Evolutionary conservation across 768 basidiomycete species (phyloP), one percentile per base, ranked within the genome.

Genomic region (Butyriboletus loyo): DNA sequence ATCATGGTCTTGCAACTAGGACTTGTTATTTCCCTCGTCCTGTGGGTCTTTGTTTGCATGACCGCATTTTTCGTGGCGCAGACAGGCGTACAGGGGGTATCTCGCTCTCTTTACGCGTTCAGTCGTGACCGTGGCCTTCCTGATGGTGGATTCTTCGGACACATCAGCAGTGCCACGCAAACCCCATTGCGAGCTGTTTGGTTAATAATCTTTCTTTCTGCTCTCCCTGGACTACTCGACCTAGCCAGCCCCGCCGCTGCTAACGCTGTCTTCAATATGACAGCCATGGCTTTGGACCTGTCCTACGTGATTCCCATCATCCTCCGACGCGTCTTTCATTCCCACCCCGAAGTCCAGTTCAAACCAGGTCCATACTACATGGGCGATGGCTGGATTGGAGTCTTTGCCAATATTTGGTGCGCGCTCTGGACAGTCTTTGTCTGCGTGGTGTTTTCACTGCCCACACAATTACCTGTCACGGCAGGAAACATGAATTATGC

Each of bases 51-150:
- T 57, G 79, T 81, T 24, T 84, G 83, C 63, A 59, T 84, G 58
- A 81, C 82, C n/a, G 84, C 83, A 2, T 85, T 82, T 67, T 80
- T 77, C 58, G 82, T 82, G 17, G 77, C 75, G 15, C 80, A 81
- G 54, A 65, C 67, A 5, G 58, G 76, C 24, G 64, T 79, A 3
- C 84, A 85, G 63, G 81, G 83, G 3, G 76, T 74, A 50, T 81
- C 80, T 10, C 74, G 84, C 36, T 76, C 82, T 5, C 70, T 85
- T 53, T 84, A 79, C 59, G 84, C 84, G 10, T 78, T 85, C 67
- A 77, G 77, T 50, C 75, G 79, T 32, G 81, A 83, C 45, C 68
- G 66, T 24, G 80, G 73, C 15, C 72, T 84, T 30, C 82, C 82
- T 0, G 85, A 86, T 59, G 69, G 78, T 13, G 81, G 83, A 5